Evolutionary conservation across 352 stramenopile genomes (phyloP).

Genomic region (Phytophthora foliorum): DNA sequence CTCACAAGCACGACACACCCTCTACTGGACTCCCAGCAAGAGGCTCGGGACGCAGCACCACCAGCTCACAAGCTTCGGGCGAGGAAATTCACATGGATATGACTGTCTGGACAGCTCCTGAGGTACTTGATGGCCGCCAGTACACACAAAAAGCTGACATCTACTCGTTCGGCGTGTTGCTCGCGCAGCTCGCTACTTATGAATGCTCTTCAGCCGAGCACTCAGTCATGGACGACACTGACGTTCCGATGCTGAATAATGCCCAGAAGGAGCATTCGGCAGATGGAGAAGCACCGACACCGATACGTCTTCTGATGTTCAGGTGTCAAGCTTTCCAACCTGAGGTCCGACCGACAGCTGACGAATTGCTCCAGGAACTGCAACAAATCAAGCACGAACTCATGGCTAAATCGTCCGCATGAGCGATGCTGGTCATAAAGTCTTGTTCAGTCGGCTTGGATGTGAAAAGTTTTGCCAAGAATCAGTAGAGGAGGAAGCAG

Average conservation of each 20-base stretch:
- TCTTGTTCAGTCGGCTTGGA: not conserved
- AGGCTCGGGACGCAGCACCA: conserved; percentile 24
- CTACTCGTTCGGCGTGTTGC: conserved; percentile 55
- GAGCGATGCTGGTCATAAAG: not conserved
- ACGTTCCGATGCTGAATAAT: conserved; percentile 52
- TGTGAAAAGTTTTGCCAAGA: too few relatives aligned
- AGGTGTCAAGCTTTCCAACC: conserved; percentile 57
- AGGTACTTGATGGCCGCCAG: conserved; percentile 54
- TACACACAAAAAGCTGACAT: conserved; percentile 59
- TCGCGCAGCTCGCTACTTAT: conserved; percentile 50
- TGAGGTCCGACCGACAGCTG: conserved; percentile 48
- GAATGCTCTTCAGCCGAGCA: conserved; percentile 47
- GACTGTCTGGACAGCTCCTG: conserved; percentile 55
- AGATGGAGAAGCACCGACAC: conserved; percentile 37
- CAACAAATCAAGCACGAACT: conserved; percentile 39
- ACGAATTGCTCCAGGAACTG: conserved; percentile 45
- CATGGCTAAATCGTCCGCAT: conserved; percentile 24
- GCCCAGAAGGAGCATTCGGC: conserved; percentile 16
- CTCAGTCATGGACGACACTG: conserved; percentile 50
- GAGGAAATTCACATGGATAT: conserved; percentile 57
- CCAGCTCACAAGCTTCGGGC: conserved; percentile 17
- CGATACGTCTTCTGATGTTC: conserved; percentile 49
- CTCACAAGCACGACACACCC: conserved; percentile 26
- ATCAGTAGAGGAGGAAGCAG: too few relatives aligned
- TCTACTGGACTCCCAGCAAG: conserved; percentile 3